Conservation (phyloP, 1,139 yeast species). For the Yamadazyma pseudoaaseri region DNA sequence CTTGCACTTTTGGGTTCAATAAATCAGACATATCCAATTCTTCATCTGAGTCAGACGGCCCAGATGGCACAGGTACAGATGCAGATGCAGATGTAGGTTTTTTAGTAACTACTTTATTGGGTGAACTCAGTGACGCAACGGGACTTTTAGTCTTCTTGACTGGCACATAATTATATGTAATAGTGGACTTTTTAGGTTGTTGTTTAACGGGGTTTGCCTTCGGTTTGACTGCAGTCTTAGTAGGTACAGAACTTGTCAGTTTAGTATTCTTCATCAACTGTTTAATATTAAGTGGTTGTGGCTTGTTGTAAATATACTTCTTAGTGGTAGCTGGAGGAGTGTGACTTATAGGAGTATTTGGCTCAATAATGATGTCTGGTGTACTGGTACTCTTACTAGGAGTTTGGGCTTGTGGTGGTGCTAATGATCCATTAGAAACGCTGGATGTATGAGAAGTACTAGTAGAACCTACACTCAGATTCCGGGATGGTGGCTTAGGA, state of each 20-base stretch:
- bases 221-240: not conserved
- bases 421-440: too few relatives aligned
- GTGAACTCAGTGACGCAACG: not conserved
- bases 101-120: not conserved
- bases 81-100: not conserved
- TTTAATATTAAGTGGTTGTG: constrained; percentile 40
- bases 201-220: not conserved
- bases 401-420: too few relatives aligned
- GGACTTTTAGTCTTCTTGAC: constrained; percentile 1
- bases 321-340: constrained; percentile 6
- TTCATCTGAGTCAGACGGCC: constrained; percentile 18
- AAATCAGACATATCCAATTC: constrained; percentile 17
- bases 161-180: constrained; percentile 30
- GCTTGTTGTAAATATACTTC: constrained; percentile 38
- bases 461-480: not conserved
- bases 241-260: constrained; percentile 6
- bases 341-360: too few relatives aligned
- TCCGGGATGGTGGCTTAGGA: not conserved
- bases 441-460: too few relatives aligned
- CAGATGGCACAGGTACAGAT: not conserved
- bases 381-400: constrained; percentile 10
- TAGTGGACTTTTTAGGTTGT: constrained; percentile 19
- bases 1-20: constrained; percentile 68
- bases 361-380: too few relatives aligned
- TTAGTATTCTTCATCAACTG: constrained; percentile 27